Conservation (phyloP, 805 yeast genomes). For the Pichia cephalocereana region DNA sequence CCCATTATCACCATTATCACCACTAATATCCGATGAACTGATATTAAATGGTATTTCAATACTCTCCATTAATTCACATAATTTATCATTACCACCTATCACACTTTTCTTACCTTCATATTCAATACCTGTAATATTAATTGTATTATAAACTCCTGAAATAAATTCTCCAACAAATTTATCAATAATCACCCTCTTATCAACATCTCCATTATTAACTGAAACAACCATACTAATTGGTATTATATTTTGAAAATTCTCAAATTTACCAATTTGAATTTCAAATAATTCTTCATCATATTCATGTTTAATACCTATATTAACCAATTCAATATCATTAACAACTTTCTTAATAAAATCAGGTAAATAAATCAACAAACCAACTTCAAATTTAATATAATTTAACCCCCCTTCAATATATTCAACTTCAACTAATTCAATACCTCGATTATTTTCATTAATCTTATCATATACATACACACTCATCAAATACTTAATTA, state of each 20-base stretch:
- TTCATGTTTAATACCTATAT: background rate
- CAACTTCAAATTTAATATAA: background rate
- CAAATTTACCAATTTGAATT: slow-evolving; percentile 22
- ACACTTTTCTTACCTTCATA: slow-evolving; percentile 10
- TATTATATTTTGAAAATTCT: slow-evolving; percentile 1
- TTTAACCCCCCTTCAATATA: background rate
- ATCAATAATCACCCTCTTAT: background rate
- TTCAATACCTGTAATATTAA: slow-evolving; percentile 20
- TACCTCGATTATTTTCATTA: no score
- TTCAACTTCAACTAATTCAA: background rate
- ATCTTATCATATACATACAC: no score
- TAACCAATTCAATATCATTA: background rate
- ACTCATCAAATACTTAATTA: no score
- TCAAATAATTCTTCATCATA: background rate
- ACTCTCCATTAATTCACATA: background rate
- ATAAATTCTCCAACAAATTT: background rate
- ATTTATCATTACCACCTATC: background rate
- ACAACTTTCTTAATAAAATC: background rate
- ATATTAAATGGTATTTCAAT: slow-evolving; percentile 3
- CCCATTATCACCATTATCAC: background rate
- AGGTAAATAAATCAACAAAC: background rate
- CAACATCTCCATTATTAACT: background rate
- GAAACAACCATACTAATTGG: background rate
- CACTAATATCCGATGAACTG: background rate
- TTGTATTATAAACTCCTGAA: slow-evolving; percentile 17